Evolutionary conservation across 176 grass and related monocot genomes (phyloP), one percentile per base, ranked within the genome.

Genomic region (Tillandsia leiboldiana): DNA sequence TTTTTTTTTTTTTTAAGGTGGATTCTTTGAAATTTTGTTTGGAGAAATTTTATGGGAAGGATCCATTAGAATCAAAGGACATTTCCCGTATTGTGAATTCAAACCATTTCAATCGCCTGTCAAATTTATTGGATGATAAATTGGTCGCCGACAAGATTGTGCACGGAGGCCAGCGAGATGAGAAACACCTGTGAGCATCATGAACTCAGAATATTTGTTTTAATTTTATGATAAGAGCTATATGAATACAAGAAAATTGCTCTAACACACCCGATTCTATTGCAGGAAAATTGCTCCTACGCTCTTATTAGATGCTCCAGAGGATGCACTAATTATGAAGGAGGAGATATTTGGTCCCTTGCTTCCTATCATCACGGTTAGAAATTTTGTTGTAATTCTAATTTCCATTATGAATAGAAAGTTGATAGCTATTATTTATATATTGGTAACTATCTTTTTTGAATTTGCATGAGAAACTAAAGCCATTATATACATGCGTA

Each of bases 341-440:
- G 73, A 8, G 17, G 93, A 97, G 51, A 85, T 97, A 57, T 97
- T 97, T 63, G 93, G 93, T 10, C 93, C 93, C 29, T 58, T 83
- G 13, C 89, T 97, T 62, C 93, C 93, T 10, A 97, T 97, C 18
- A 9, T 92, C 56, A 97, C 86, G 48, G 93, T 96, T 51, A 80
- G 85, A 79, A 42, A 28, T 51, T 15, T 53, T 76, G 49, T 22
- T 82, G 22, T 49, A 42, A 42, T 42, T 42, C 33, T 42, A 42
- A 6, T 42, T 42, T 42, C 4, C 33, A 42, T 42, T 6, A 42
- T 7, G 33, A 42, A 61, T 61, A 61, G 56, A 20, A 61, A 61
- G 56, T 2, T 61, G 33, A 22, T 20, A 61, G 56, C 56, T 61
- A 1, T 61, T 61, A n/a, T 18, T 61, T 1, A 20, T 18, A 17